Evolutionary conservation across 2,329 filamentous ascomycete species (phyloP).

Genomic region (Cytospora piceae): DNA sequence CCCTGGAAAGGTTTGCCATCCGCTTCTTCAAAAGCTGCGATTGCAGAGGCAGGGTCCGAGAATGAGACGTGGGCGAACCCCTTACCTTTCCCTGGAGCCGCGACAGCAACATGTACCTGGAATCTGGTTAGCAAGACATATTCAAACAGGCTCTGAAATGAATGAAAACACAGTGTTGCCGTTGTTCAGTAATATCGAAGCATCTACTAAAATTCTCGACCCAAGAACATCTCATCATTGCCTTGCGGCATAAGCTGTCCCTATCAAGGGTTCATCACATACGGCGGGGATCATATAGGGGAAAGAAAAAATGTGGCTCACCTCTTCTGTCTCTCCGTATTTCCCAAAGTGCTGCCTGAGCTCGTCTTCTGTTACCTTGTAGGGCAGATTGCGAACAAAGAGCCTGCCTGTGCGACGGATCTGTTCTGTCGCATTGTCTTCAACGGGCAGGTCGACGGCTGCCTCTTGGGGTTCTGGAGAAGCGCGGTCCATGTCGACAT

Average conservation of each 20-base stretch:
- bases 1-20: slow-evolving; percentile 92
- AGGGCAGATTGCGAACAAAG: slow-evolving; percentile 88
- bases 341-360: slow-evolving; percentile 71
- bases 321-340: slow-evolving; percentile 83
- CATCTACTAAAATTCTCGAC: slow-evolving; percentile 99
- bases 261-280: slow-evolving; percentile 99
- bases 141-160: slow-evolving; percentile 27
- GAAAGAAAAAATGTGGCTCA: slow-evolving; percentile 55
- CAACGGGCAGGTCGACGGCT: slow-evolving; percentile 38
- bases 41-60: slow-evolving; percentile 70
- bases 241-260: slow-evolving; percentile 94
- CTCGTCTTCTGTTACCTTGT: slow-evolving; percentile 76
- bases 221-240: slow-evolving; percentile 80
- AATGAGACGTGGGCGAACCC: slow-evolving; percentile 90
- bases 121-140: slow-evolving; percentile 46
- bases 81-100: slow-evolving; percentile 75
- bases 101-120: slow-evolving; percentile 85
- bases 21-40: slow-evolving; percentile 75
- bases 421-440: slow-evolving; percentile 55
- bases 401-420: slow-evolving; percentile 76
- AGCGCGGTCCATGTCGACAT: slow-evolving; percentile 27
- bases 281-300: slow-evolving; percentile 31
- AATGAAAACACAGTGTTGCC: slow-evolving; percentile 35
- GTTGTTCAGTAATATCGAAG: slow-evolving; percentile 77
- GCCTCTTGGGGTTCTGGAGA: slow-evolving; percentile 32